Percentiles rank a stretch among this genome's conserved stretches.
Conservation (phyloP, 495 filamentous ascomycete species). For the Penicillium herquei region DNA sequence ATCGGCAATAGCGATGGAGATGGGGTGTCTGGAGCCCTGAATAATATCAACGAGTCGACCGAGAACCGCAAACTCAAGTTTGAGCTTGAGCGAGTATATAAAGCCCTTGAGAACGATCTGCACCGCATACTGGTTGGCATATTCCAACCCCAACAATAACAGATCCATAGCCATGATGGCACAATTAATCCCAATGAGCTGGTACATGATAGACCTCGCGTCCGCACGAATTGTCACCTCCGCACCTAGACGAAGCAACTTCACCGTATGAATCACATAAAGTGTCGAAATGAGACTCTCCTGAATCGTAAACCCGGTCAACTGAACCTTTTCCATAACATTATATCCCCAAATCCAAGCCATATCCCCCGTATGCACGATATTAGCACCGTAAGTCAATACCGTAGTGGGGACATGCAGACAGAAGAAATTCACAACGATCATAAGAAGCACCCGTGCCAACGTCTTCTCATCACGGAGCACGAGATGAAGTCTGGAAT, state of each 20-base stretch:
- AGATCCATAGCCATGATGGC: slow-evolving; percentile 53
- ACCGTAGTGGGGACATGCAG: slow-evolving; percentile 51
- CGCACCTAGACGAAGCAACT: slow-evolving; percentile 48
- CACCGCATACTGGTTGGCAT: slow-evolving; percentile 50
- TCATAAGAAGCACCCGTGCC: slow-evolving; percentile 40
- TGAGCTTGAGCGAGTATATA: slow-evolving; percentile 64
- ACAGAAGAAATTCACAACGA: slow-evolving; percentile 43
- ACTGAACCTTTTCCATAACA: slow-evolving; percentile 56
- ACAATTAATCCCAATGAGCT: slow-evolving; percentile 56
- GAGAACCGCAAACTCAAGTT: slow-evolving; percentile 61
- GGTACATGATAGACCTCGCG: slow-evolving; percentile 48
- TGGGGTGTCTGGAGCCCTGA: slow-evolving; percentile 30
- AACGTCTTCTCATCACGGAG: slow-evolving; percentile 45
- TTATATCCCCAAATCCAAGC: slow-evolving; percentile 47
- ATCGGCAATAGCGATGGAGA: slow-evolving; percentile 26
- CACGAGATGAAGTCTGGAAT: slow-evolving; percentile 51
- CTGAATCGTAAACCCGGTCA: slow-evolving; percentile 57
- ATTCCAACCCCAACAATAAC: slow-evolving; percentile 48
- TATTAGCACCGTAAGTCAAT: slow-evolving; percentile 49
- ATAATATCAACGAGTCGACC: slow-evolving; percentile 49
- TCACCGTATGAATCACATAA: slow-evolving; percentile 55
- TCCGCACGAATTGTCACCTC: slow-evolving; percentile 25
- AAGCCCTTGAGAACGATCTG: slow-evolving; percentile 57
- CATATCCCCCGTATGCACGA: slow-evolving; percentile 22
- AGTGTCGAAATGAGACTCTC: slow-evolving; percentile 56